These are phyloP conservation scores for Mycotypha africana DNA, from an alignment of 371 early-diverging fungal species.

Conservation along the genomic window DNA sequence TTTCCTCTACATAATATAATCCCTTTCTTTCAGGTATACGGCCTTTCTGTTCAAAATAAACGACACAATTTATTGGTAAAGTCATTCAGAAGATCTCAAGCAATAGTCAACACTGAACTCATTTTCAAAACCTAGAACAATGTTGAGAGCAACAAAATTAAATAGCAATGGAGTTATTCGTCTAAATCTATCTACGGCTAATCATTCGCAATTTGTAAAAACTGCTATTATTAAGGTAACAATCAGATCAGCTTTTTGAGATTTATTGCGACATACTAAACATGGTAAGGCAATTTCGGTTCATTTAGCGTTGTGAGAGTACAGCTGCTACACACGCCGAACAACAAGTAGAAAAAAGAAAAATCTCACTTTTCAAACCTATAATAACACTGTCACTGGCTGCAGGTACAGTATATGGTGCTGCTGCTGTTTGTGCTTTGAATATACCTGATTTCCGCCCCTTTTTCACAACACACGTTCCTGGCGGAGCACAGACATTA, in stretches of 20 bases:
- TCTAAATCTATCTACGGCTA: conserved; percentile 3
- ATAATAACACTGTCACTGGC: conserved; percentile 3
- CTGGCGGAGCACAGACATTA: conserved; percentile 15
- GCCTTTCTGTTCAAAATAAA: too few species aligned
- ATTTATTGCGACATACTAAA: too few species aligned
- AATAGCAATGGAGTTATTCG: conserved; percentile 15
- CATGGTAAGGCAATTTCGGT: neutral
- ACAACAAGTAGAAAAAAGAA: conserved; percentile 1
- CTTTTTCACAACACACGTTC: conserved; percentile 13
- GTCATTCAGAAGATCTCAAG: too few species aligned
- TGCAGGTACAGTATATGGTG: conserved; percentile 6
- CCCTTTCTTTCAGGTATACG: too few species aligned
- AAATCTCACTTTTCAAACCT: neutral
- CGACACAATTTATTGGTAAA: too few species aligned
- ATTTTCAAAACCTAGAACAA: too few species aligned
- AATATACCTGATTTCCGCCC: conserved; percentile 7
- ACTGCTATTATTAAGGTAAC: conserved; percentile 1
- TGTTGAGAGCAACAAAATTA: conserved; percentile 27
- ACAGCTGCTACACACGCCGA: too few species aligned
- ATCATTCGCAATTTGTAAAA: neutral
- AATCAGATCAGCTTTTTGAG: neutral
- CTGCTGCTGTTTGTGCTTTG: conserved; percentile 12
- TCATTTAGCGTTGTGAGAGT: conserved; percentile 12
- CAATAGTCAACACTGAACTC: too few species aligned
- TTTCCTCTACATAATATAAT: too few species aligned